Evolutionary conservation across 1,284 basidiomycete species (phyloP), one percentile per base, ranked within the genome.

Genomic region (Ganoderma leucocontextum): DNA sequence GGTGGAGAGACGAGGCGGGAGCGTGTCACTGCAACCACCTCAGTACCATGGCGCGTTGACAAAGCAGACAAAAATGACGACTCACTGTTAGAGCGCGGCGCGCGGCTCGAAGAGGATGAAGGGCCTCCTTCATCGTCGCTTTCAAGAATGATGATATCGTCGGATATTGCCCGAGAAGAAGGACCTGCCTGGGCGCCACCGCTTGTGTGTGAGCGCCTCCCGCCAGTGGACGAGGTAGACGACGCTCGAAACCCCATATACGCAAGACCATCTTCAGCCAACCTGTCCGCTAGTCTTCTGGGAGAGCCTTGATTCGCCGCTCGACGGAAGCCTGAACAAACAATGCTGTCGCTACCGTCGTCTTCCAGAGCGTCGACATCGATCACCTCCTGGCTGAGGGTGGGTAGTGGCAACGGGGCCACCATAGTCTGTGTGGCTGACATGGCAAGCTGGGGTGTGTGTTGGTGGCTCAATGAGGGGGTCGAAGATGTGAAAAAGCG

Each of bases 1-100:
- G 85, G 84, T 25, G 86, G 85, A 1, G 86, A 86, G 59, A 83
- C 73, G 53, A 84, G 75, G 13, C 74, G 75, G 4, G 70, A 72
- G 22, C 72, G 74, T 10, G 67, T 69, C 61, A 64, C 77, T 74
- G 17, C 19, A 49, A 49, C 22, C 15, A 58, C n/a, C 61, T 66
- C 19, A 71, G 60, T 41, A 60, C 7, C 22, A 19, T 42, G 9
- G 55, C 25, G 55, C 35, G 17, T 52, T 36, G 38, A 52, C 39
- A 44, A 55, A 60, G 19, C 6, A 12, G 38, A 42, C 29, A 17
- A 19, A 53, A 58, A 62, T 10, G 33, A 68, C 12, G n/a, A 67
- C 75, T 64, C 60, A 80, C 80, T 73, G 22, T 69, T 65, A 36
- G 65, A 53, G 6, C 70, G 71, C 2, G 71, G 70, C 33, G 67